Conservation (phyloP, 2,329 filamentous ascomycete species). For the Arthrobotrys megalospora region DNA sequence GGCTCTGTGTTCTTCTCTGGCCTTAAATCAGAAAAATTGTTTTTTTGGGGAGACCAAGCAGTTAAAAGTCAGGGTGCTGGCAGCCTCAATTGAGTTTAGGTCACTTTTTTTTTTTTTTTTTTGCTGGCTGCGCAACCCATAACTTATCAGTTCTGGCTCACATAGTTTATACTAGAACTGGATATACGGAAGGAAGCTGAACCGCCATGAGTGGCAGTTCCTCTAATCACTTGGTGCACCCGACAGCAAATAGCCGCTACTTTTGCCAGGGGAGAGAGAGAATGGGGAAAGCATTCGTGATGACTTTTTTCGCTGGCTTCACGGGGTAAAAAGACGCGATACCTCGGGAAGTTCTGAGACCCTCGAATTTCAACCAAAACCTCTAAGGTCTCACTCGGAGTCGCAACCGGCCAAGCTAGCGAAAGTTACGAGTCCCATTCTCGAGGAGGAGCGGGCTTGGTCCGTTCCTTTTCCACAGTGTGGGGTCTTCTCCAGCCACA, state of each 20-base stretch:
- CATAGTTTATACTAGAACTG: conserved; percentile 59
- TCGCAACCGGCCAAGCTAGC: conserved; percentile 34
- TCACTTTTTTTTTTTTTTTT: conserved; percentile 53
- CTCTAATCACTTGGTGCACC: conserved; percentile 35
- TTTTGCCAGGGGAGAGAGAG: conserved; percentile 6
- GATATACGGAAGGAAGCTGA: conserved; percentile 53
- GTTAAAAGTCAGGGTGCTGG: conserved; percentile 61
- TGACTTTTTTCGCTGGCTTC: conserved; percentile 6
- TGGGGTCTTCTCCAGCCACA: conserved; percentile 56
- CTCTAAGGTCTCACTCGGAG: conserved; percentile 35
- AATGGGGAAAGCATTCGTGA: background rate
- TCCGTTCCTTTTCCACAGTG: conserved; percentile 14
- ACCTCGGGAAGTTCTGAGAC: conserved; percentile 45
- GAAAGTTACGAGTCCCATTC: conserved; percentile 27
- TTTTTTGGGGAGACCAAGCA: conserved; percentile 59
- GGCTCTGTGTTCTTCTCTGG: conserved; percentile 57
- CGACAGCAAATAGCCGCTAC: conserved; percentile 20
- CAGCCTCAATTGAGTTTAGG: conserved; percentile 53
- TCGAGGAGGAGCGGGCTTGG: conserved; percentile 31
- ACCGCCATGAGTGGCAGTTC: conserved; percentile 44
- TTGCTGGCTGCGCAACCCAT: conserved; percentile 55
- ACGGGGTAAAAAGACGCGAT: conserved; percentile 48
- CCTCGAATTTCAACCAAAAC: conserved; percentile 32
- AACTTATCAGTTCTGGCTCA: conserved; percentile 54
- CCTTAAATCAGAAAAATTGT: conserved; percentile 58